Evolutionary conservation across 495 filamentous ascomycete species (phyloP).

Genomic region (Xylaria telfairii): DNA sequence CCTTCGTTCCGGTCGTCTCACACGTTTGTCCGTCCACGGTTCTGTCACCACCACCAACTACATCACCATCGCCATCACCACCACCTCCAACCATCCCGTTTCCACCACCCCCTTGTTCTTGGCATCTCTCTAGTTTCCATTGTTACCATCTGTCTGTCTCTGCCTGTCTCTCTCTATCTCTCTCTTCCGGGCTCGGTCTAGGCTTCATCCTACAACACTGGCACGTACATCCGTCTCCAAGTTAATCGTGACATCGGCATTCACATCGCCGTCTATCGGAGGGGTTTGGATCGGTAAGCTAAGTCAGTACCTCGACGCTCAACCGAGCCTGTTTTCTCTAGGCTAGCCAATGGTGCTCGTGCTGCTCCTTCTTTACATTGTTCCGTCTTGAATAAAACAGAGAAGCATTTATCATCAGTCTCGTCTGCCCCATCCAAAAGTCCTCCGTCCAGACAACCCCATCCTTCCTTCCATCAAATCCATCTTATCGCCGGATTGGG

Average conservation of each 20-base stretch:
- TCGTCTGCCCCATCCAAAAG: neutral
- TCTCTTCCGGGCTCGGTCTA: neutral
- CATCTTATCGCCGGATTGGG: neutral
- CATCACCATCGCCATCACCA: neutral
- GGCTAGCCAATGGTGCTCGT: neutral
- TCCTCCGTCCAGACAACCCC: neutral
- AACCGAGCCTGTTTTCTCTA: neutral
- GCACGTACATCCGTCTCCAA: neutral
- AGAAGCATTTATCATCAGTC: neutral
- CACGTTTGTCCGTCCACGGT: neutral
- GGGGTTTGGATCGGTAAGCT: neutral
- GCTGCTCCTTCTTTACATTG: neutral
- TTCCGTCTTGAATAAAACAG: neutral
- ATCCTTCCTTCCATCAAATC: neutral
- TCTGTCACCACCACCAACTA: neutral
- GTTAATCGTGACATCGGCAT: neutral
- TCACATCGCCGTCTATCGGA: conserved; percentile 2
- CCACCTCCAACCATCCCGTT: too few species aligned
- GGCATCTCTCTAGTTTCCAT: neutral
- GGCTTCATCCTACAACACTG: neutral
- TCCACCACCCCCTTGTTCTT: neutral
- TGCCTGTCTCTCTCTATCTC: neutral
- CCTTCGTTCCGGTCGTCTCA: neutral
- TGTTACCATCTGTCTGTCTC: neutral
- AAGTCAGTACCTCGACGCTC: neutral